A percentile compares a stretch with the other conserved stretches of the same genome.
Conservation (phyloP, 2,329 filamentous ascomycete genomes). For the Xylaria sp. region DNA sequence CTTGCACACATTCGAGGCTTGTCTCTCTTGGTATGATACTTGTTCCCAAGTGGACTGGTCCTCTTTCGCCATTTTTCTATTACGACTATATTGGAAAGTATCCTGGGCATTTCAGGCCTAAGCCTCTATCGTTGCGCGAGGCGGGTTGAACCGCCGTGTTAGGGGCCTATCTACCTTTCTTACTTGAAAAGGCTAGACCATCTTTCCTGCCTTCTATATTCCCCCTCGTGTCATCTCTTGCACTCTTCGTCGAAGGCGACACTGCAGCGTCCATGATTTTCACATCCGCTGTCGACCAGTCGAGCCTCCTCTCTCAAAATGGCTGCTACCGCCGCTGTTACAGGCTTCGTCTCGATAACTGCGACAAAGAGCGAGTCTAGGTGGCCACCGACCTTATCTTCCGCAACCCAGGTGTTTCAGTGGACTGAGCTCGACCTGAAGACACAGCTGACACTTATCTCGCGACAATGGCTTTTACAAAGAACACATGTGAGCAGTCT, state of each 20-base stretch:
- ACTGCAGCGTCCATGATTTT: conserved; percentile 64
- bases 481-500: conserved; percentile 48
- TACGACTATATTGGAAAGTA: not conserved
- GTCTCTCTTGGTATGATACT: conserved; percentile 12
- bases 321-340: conserved; percentile 62
- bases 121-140: conserved; percentile 13
- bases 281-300: conserved; percentile 54
- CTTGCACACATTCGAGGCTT: not conserved
- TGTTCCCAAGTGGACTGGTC: conserved; percentile 9
- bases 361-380: conserved; percentile 56
- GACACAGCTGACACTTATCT: conserved; percentile 53
- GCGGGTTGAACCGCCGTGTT: conserved; percentile 4
- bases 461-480: conserved; percentile 54
- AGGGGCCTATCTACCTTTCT: conserved; percentile 5
- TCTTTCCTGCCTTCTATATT: conserved; percentile 17
- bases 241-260: conserved; percentile 40
- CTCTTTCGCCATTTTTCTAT: conserved; percentile 2
- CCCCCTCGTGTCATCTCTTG: conserved; percentile 31
- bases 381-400: conserved; percentile 50
- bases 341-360: conserved; percentile 54
- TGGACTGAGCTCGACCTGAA: conserved; percentile 53
- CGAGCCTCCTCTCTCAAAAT: conserved; percentile 62
- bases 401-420: conserved; percentile 46
- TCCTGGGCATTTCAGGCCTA: not conserved
- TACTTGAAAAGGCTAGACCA: conserved; percentile 9